Base-by-base conservation (phyloP, 176 grass and related monocot species). In the Pharus latifolius region DNA sequence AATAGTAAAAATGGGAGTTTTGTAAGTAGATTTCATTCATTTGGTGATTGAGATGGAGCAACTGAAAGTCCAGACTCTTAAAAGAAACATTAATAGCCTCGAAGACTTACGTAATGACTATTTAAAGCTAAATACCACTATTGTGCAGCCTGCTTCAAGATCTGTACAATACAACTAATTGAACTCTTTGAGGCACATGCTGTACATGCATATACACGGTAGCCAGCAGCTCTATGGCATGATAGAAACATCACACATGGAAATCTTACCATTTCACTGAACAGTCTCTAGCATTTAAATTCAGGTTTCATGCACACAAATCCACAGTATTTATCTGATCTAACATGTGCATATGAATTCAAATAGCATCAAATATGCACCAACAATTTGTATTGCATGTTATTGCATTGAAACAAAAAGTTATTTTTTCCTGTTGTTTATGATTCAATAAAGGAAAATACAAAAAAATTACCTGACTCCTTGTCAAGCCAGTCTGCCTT, bases 401-500 rank as follows among this genome's bases (percentile, higher is more conserved):
- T n/a, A n/a, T n/a, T n/a, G n/a, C n/a, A n/a, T n/a, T n/a, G n/a
- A n/a, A n/a, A n/a, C n/a, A n/a, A n/a, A n/a, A n/a, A n/a, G 35
- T 38, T 38, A 5, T 38, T 38, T 38, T 38, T 38, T 38, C 9
- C 9, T 38, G 4, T 38, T 38, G 4, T 38, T 38, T 38, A 5
- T 34, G 20, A 30, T 69, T 27, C 3, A 14, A 1, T 47, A 31
- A 50, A 46, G 14, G 35, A 62, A 69, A 68, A 88, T 0, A 47
- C 8, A 44, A 47, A 2, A 52, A 64, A 49, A 64, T 48, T 79
- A 99, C 95, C 90, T 99, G 95, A 55, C 86, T 87, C 77, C 95
- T 86, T 56, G 87, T 94, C 73, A 99, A 79, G 31, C 95, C 95
- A 48, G 95, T 99, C 71, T 99, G 95, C 78, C 95, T 99, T 52